phyloP scores from a whole-genome alignment of 129 eudicot species.

The Arctium minus region DNA sequence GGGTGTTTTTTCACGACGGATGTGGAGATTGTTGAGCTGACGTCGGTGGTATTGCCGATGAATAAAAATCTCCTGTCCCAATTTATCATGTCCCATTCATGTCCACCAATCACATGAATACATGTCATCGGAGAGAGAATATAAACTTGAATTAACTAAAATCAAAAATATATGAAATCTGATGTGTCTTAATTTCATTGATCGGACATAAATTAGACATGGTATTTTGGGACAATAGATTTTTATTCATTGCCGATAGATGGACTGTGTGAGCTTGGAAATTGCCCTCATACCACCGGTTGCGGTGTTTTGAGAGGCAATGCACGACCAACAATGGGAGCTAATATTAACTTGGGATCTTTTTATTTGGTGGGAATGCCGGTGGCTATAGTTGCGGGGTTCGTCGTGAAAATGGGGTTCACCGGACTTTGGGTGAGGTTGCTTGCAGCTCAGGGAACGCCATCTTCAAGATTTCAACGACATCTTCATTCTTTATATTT shows the following conservation, averaged over 20 bases:
- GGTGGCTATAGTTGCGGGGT: conserved; percentile 72
- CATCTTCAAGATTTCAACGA: too few relatives aligned
- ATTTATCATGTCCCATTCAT: too few relatives aligned
- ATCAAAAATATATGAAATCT: too few relatives aligned
- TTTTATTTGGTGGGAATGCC: conserved; percentile 94
- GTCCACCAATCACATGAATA: too few relatives aligned
- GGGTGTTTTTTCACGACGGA: conserved; percentile 72
- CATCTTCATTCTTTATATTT: too few relatives aligned
- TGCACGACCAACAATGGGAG: conserved; percentile 78
- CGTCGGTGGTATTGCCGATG: conserved; percentile 51
- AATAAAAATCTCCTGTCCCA: too few relatives aligned
- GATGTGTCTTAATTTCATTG: too few relatives aligned
- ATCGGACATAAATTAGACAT: too few relatives aligned
- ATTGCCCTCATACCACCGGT: conserved; percentile 92
- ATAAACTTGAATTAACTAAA: too few relatives aligned
- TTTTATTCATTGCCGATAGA: conserved; percentile 24
- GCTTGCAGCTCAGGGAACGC: conserved; percentile 78
- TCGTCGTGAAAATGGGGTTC: conserved; percentile 60
- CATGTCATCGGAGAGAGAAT: too few relatives aligned
- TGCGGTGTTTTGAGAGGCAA: conserved; percentile 90
- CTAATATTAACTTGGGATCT: conserved; percentile 85
- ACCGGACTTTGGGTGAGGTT: conserved; percentile 78
- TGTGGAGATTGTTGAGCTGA: conserved; percentile 57
- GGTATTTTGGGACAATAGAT: too few relatives aligned
- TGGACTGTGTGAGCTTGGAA: conserved; percentile 89